Conservation (phyloP, 176 grass and related monocot species). For the Eremochloa ophiuroides region DNA sequence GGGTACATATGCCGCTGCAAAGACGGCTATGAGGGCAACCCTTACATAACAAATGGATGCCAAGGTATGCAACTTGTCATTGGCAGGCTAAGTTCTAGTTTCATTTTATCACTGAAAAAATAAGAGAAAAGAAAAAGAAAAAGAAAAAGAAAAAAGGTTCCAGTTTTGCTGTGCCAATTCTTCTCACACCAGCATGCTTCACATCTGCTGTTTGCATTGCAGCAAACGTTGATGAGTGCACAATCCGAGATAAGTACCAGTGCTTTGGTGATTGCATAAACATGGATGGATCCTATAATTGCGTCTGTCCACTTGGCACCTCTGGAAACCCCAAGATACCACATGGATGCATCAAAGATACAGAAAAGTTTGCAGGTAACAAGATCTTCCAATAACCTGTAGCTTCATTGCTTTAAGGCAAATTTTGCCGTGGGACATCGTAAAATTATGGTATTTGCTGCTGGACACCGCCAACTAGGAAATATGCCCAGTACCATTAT, state of each 20-base stretch:
- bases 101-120: background rate
- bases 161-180: background rate
- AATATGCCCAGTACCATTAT: too few species aligned
- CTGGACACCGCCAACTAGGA: too few species aligned
- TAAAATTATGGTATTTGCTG: too few species aligned
- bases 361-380: background rate
- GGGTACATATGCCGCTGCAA: constrained; percentile 32
- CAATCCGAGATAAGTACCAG: background rate
- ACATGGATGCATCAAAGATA: background rate
- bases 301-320: background rate
- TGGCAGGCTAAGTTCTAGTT: background rate
- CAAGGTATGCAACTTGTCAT: constrained; percentile 20
- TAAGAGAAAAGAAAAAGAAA: background rate
- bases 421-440: too few species aligned
- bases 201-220: background rate
- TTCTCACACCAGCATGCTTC: background rate
- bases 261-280: background rate
- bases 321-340: background rate
- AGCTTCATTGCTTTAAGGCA: background rate
- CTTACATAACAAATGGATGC: constrained; percentile 38
- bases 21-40: constrained; percentile 33
- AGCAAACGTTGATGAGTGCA: background rate
- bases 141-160: background rate
- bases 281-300: background rate
- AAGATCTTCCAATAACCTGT: background rate